Base-by-base conservation (phyloP, 495 filamentous ascomycete species). In the Penicillium paradoxum region DNA sequence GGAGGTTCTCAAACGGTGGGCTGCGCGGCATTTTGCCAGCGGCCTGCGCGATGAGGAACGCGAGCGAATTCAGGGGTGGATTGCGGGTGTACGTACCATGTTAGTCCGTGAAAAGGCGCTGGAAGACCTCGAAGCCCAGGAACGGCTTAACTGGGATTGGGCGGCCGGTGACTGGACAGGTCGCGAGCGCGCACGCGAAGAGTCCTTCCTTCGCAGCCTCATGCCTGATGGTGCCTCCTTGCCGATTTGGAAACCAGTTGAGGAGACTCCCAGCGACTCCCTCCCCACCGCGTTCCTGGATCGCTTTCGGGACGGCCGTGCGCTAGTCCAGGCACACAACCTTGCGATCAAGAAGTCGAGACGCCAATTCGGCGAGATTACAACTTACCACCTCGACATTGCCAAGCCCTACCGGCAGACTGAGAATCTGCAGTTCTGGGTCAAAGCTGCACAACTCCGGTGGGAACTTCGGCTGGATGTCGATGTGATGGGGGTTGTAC, bases 351-450 rank as follows among this genome's bases (percentile, higher is more conserved):
- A 82, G 54, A 86, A 90, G 64, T 96, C 91, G 9, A 83, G 88
- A 60, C 79, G 87, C 19, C 85, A 85, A 9, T 97, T 97, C 66
- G 91, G 90, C n/a, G 86, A 89, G 47, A 97, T 98, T 67, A 88
- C 86, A 30, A 77, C 75, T 1, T 96, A 85, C 66, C 93, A 98
- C 62, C 83, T 84, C 11, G 90, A 98, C 64, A 90, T 91, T 8
- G 84, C 82, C 32, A 97, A 97, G 69, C 95, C 95, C 0, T 98
- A 98, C 64, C 87, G 93, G 47, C 82, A 83, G 48, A 90, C 91
- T 0, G 95, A 98, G 46, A 98, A 98, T 63, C 79, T 98, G 32
- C 81, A 89, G 10, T 98, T 84, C 75, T 98, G 93, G 92, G 78
- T 89, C 66, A 98, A 98, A 71, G 95, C 95, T 17, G 89, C 91